Base-by-base conservation (phyloP, 2,329 filamentous ascomycete genomes). In the Aspergillus oerlinghausenensis region DNA sequence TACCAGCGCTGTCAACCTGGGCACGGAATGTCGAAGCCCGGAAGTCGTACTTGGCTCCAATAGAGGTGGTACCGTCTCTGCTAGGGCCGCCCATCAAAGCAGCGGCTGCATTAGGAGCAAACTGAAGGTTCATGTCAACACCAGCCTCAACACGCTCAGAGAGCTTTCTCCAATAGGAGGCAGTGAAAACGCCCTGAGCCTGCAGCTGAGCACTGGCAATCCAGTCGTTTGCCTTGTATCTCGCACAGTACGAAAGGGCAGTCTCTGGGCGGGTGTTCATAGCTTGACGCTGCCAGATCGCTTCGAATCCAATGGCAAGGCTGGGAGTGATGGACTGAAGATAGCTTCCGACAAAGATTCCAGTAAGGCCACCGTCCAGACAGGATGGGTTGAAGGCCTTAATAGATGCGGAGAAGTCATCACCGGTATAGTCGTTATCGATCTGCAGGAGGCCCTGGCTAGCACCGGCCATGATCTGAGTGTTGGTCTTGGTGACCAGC, bases 41-140 rank as follows among this genome's bases (percentile, higher is more conserved):
- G 85, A 99, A 99, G 75, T 97, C 93, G 79, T 99, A 99, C 79
- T 99, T 99, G 73, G 92, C 90, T 69, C 93, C 94, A 68, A 97
- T 84, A 54, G 92, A 91, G 54, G 95, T 92, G 60, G 90, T 84
- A 55, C 94, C 94, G 75, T 99, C 92, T 76, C 92, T 93, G 74
- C 87, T 84, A 54, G 87, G 74, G 49, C 86, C 86, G 58, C 90
- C 90, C 86, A 94, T 92, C 76, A 90, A 79, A 61, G 85, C 84
- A 52, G 84, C 84, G 52, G 80, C 78, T 55, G 84, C 81, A 32
- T 86, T 81, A 32, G 85, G 82, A 28, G 83, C 86, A 65, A 96
- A 88, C 63, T 92, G 88, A 58, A 99, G 83, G 75, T 92, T 96
- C 82, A 96, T 86, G 68, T 97, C 93, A 66, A 96, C 90, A 77